Evolutionary conservation across 768 basidiomycete species (phyloP).

Genomic region (Amanita muscaria): DNA sequence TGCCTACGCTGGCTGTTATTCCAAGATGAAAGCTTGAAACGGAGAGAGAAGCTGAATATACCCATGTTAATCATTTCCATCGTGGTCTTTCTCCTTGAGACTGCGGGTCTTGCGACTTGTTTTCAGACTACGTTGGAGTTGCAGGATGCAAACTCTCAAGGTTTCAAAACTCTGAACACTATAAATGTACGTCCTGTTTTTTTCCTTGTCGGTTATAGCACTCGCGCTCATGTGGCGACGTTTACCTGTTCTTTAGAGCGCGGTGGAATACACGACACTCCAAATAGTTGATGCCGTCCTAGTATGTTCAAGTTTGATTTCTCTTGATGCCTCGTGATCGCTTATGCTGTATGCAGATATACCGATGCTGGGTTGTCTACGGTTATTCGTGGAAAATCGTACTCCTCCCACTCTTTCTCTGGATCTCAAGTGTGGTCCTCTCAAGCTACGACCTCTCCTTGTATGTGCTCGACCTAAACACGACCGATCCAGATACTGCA

Average conservation of each 20-base stretch:
- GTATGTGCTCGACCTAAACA: background rate
- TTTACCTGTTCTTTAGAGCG: too few relatives aligned
- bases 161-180: background rate
- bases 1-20: background rate
- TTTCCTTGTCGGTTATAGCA: too few relatives aligned
- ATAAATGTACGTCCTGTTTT: background rate
- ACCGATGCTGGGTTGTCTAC: background rate
- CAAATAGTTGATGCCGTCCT: background rate
- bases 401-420: background rate
- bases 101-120: background rate
- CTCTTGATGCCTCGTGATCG: too few relatives aligned
- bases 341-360: background rate
- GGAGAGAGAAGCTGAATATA: background rate
- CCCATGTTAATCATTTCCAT: background rate
- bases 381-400: background rate
- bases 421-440: background rate
- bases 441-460: background rate
- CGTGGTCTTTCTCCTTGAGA: background rate
- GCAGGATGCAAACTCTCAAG: background rate
- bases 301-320: too few relatives aligned
- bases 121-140: background rate
- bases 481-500: too few relatives aligned
- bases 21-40: background rate
- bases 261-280: background rate
- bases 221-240: background rate